Conservation (phyloP, 352 stramenopile genomes). For the Globisporangium apiculatum region DNA sequence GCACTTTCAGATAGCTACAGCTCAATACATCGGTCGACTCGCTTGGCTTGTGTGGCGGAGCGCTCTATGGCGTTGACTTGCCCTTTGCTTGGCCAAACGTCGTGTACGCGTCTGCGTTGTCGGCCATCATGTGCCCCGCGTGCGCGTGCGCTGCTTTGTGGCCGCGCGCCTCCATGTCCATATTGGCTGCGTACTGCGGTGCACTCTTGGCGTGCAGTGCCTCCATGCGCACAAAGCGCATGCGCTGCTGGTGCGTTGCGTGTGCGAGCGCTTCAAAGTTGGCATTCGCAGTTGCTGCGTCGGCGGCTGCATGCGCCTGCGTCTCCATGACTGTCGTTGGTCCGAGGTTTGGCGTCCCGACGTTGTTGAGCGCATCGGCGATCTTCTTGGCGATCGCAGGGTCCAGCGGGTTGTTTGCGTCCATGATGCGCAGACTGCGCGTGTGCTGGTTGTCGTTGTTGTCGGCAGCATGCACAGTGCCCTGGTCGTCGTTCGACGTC, state of each 20-base stretch:
- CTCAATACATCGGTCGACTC: no score
- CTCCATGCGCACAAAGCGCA: not conserved
- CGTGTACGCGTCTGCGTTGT: no score
- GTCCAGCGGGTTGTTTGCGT: not conserved
- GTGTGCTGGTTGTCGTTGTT: not conserved
- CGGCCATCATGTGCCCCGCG: no score
- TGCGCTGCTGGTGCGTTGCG: not conserved
- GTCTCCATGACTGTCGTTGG: not conserved
- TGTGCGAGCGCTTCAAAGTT: not conserved
- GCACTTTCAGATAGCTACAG: no score
- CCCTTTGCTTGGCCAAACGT: no score
- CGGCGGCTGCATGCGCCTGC: not conserved
- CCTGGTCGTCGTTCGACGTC: not conserved
- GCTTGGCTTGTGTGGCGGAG: no score
- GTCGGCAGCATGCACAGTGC: not conserved
- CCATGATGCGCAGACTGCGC: not conserved
- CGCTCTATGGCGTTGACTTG: no score
- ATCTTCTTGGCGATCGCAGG: not conserved
- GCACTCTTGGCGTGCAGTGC: not conserved
- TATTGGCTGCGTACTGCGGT: no score
- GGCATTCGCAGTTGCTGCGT: not conserved
- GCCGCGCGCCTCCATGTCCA: not conserved
- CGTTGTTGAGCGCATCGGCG: not conserved
- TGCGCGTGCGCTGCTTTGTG: no score
- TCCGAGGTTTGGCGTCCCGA: not conserved